Conservation (phyloP, 129 eudicot genomes). For the Scalesia atractyloides region DNA sequence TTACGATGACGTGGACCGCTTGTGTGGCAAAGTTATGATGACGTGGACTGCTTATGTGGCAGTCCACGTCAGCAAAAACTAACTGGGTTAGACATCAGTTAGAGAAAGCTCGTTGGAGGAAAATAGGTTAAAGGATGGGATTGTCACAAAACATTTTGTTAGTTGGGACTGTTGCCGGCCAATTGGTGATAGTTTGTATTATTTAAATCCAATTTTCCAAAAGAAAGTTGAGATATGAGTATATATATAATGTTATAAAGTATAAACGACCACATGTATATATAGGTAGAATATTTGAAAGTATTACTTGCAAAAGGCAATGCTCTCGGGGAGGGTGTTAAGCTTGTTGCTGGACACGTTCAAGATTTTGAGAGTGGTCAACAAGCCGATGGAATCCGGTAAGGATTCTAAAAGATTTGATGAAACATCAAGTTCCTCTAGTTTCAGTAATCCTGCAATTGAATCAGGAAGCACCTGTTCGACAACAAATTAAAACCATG, state of each 20-base stretch:
- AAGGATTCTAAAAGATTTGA: slow-evolving; percentile 49
- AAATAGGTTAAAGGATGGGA: no score
- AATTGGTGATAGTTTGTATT: no score
- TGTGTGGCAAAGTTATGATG: no score
- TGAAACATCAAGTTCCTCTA: slow-evolving; percentile 57
- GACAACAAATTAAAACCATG: slow-evolving; percentile 9
- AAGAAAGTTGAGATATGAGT: not conserved
- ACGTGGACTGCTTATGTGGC: no score
- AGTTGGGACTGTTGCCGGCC: no score
- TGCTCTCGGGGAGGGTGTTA: slow-evolving; percentile 52
- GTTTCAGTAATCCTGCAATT: slow-evolving; percentile 44
- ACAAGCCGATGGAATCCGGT: slow-evolving; percentile 59
- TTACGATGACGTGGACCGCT: no score
- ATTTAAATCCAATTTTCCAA: no score
- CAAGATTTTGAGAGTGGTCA: slow-evolving; percentile 47
- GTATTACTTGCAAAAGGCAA: slow-evolving; percentile 57
- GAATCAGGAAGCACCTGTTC: slow-evolving; percentile 54
- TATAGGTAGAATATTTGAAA: not conserved
- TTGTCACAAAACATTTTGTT: no score
- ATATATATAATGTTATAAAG: not conserved
- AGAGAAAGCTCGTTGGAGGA: no score
- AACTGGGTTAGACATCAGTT: no score
- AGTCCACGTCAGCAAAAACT: no score
- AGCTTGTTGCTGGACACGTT: slow-evolving; percentile 53
- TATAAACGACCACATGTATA: not conserved